Evolutionary conservation across 116 monocot species (phyloP).

Genomic region (Posidonia oceanica): DNA sequence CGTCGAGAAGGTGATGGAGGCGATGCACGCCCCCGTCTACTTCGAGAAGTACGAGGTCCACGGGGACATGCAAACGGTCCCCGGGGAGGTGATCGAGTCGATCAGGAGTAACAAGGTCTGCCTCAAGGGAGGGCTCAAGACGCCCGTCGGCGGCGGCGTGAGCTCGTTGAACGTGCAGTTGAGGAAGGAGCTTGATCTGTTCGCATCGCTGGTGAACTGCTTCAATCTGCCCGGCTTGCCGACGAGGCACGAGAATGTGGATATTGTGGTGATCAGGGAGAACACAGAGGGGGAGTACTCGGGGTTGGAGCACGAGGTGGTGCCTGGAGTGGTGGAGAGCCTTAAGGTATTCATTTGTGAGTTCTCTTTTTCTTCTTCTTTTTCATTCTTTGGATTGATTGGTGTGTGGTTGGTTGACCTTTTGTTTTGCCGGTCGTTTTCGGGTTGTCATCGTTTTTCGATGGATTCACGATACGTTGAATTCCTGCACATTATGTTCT

Average conservation of each 20-base stretch:
- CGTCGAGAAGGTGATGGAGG: conserved; percentile 26
- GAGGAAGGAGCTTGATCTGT: conserved; percentile 40
- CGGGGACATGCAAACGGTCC: conserved; percentile 22
- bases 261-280: conserved; percentile 31
- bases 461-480: too few relatives aligned
- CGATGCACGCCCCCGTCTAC: conserved; percentile 28
- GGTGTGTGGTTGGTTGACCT: not conserved
- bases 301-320: conserved; percentile 34
- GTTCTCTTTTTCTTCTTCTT: not conserved
- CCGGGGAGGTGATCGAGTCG: conserved; percentile 25
- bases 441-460: too few relatives aligned
- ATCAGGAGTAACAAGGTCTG: conserved; percentile 29
- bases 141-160: conserved; percentile 31
- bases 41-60: conserved; percentile 28
- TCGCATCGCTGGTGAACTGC: conserved; percentile 33
- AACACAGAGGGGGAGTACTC: conserved; percentile 36
- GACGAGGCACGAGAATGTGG: conserved; percentile 34
- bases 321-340: conserved; percentile 31
- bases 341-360: conserved; percentile 17
- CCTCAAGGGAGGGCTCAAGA: conserved; percentile 27
- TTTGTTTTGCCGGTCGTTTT: not conserved
- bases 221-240: conserved; percentile 26
- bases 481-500: too few relatives aligned
- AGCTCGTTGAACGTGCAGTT: conserved; percentile 32
- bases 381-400: not conserved